Percentiles rank a stretch among this genome's conserved stretches.
These are phyloP conservation scores for Hyaloperonospora arabidopsidis DNA, from an alignment of 352 stramenopile genomes.

Conservation along the genomic window DNA sequence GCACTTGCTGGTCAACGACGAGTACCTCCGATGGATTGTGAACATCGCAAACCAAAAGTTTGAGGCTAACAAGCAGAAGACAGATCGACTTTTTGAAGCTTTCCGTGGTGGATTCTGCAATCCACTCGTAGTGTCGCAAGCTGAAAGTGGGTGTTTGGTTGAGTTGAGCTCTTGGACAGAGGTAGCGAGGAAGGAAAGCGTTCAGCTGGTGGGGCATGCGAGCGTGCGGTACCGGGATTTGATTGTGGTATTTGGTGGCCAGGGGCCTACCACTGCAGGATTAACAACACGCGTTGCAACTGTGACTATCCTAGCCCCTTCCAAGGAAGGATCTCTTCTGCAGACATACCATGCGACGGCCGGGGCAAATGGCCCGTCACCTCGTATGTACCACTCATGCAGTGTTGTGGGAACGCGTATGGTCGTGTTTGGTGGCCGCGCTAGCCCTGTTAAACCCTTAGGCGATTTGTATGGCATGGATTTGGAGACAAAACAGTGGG, in stretches of 20 bases:
- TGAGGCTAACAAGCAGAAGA: slow-evolving; percentile 62
- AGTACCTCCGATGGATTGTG: slow-evolving; percentile 70
- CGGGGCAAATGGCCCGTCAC: slow-evolving; percentile 21
- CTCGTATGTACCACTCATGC: slow-evolving; percentile 73
- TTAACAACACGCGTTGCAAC: slow-evolving; percentile 55
- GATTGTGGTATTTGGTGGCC: slow-evolving; percentile 65
- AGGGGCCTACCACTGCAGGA: slow-evolving; percentile 44
- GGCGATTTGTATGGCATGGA: slow-evolving; percentile 59
- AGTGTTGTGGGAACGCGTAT: slow-evolving; percentile 45
- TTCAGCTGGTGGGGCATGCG: slow-evolving; percentile 61
- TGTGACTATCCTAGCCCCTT: slow-evolving; percentile 30
- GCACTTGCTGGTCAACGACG: slow-evolving; percentile 53
- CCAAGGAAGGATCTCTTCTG: slow-evolving; percentile 24
- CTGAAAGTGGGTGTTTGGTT: slow-evolving; percentile 4
- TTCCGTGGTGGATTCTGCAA: slow-evolving; percentile 45
- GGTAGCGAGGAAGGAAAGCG: slow-evolving; percentile 12
- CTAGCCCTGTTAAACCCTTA: slow-evolving; percentile 56
- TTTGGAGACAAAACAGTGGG: slow-evolving; percentile 40
- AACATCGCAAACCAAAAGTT: slow-evolving; percentile 84
- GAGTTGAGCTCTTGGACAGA: slow-evolving; percentile 23
- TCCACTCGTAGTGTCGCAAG: neutral
- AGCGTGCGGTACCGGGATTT: slow-evolving; percentile 35
- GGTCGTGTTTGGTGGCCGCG: slow-evolving; percentile 76
- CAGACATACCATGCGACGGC: slow-evolving; percentile 19
- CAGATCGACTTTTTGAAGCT: slow-evolving; percentile 53